Conservation (phyloP, 2,329 filamentous ascomycete genomes). For the Diaporthe ilicicola region DNA sequence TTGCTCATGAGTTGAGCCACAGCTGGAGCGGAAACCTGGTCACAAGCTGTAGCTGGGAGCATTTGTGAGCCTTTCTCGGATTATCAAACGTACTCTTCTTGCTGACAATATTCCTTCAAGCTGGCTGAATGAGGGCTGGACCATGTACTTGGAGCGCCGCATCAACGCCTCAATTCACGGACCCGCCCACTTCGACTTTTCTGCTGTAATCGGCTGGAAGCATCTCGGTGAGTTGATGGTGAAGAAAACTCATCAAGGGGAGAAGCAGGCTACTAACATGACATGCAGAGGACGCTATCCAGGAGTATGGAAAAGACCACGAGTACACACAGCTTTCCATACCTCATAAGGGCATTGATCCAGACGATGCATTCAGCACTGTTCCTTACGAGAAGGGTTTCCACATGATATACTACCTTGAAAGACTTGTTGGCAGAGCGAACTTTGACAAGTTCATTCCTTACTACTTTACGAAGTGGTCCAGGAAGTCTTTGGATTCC, state of each 20-base stretch:
- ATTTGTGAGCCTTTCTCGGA: conserved; percentile 63
- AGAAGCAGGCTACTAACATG: conserved; percentile 25
- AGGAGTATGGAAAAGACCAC: conserved; percentile 81
- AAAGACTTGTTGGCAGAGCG: conserved; percentile 83
- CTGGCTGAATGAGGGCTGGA: conserved; percentile 86
- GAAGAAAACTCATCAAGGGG: conserved; percentile 11
- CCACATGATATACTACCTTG: conserved; percentile 90
- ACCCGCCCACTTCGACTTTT: conserved; percentile 89
- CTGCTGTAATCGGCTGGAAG: conserved; percentile 96
- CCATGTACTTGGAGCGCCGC: conserved; percentile 89
- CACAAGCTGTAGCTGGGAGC: conserved; percentile 81
- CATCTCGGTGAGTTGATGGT: conserved; percentile 63
- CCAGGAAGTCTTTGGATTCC: conserved; percentile 87
- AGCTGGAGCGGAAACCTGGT: conserved; percentile 92
- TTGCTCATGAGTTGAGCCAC: conserved; percentile 82
- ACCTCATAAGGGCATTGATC: conserved; percentile 88
- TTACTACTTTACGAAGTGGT: conserved; percentile 89
- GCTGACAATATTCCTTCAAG: conserved; percentile 45
- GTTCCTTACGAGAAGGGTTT: conserved; percentile 98
- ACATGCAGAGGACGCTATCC: conserved; percentile 74
- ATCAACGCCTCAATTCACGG: conserved; percentile 82
- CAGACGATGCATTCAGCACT: conserved; percentile 93
- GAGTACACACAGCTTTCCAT: conserved; percentile 93
- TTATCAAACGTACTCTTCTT: background rate
- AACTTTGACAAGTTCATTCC: conserved; percentile 96